phyloP scores from a whole-genome alignment of 352 stramenopile genomes.

The Albugo candida region DNA sequence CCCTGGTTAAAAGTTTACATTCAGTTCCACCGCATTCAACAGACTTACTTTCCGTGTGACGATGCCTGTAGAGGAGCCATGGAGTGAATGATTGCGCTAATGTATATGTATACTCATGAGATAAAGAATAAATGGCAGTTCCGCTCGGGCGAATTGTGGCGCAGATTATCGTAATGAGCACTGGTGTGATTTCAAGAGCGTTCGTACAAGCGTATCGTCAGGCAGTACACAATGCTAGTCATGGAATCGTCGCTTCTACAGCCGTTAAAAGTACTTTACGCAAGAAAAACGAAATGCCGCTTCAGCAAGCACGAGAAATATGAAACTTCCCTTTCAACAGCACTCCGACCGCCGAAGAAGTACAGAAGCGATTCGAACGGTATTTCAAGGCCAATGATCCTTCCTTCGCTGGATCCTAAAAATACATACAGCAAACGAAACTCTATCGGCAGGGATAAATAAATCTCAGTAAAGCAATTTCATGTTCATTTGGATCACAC shows the following conservation, averaged over 20 bases:
- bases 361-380: conserved; percentile 71
- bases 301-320: conserved; percentile 56
- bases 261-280: conserved; percentile 30
- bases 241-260: conserved; percentile 43
- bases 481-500: no score
- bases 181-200: conserved; percentile 61
- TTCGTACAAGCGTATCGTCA: conserved; percentile 81
- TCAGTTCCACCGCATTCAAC: no score
- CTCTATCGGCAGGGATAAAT: conserved; percentile 1
- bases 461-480: no score
- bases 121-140: conserved; percentile 50
- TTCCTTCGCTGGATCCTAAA: conserved; percentile 80
- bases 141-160: conserved; percentile 62
- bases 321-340: conserved; percentile 53
- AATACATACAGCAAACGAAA: conserved; percentile 82
- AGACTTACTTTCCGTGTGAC: no score
- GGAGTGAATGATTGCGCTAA: no score
- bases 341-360: conserved; percentile 27
- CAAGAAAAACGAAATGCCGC: conserved; percentile 60
- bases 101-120: no score
- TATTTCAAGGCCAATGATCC: conserved; percentile 83
- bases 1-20: no score
- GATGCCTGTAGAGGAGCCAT: no score
- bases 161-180: conserved; percentile 67
- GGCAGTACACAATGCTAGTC: conserved; percentile 70